Conservation (phyloP, 495 filamentous ascomycete species). For the Neohortaea acidophila region DNA sequence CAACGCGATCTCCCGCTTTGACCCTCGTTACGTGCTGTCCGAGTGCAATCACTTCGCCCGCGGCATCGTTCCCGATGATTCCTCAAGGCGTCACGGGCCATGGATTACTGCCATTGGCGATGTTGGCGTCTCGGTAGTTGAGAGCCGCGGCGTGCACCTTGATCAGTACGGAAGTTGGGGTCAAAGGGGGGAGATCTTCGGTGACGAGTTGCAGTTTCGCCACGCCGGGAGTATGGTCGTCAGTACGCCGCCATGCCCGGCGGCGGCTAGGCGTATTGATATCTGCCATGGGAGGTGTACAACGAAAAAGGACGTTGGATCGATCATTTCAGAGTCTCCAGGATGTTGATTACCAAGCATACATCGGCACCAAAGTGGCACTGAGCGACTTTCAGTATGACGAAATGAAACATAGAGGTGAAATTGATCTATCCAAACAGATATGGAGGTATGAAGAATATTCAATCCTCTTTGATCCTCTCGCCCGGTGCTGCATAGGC, state of each 20-base stretch:
- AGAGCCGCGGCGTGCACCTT: conserved; percentile 30
- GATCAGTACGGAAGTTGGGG: conserved; percentile 27
- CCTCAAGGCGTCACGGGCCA: conserved; percentile 26
- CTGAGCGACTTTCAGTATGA: too few relatives aligned
- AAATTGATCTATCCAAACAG: too few relatives aligned
- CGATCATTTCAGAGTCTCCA: too few relatives aligned
- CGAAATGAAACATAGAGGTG: too few relatives aligned
- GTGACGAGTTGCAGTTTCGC: conserved; percentile 19
- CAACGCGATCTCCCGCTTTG: conserved; percentile 22
- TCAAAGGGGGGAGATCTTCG: conserved; percentile 18
- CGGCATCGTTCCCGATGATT: conserved; percentile 25
- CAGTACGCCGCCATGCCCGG: conserved; percentile 23
- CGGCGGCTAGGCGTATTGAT: background rate
- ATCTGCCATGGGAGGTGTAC: too few relatives aligned
- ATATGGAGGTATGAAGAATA: too few relatives aligned
- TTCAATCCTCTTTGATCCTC: too few relatives aligned
- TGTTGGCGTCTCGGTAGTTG: conserved; percentile 34
- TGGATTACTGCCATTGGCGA: conserved; percentile 28
- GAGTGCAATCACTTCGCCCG: conserved; percentile 27
- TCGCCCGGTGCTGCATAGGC: too few relatives aligned
- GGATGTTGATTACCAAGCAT: too few relatives aligned
- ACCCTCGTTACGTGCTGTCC: conserved; percentile 23
- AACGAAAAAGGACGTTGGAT: too few relatives aligned
- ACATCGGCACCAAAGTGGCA: too few relatives aligned
- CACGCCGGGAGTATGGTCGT: conserved; percentile 22